phyloP scores from a whole-genome alignment of 495 filamentous ascomycete genomes.

The Neurospora tetrasperma region DNA sequence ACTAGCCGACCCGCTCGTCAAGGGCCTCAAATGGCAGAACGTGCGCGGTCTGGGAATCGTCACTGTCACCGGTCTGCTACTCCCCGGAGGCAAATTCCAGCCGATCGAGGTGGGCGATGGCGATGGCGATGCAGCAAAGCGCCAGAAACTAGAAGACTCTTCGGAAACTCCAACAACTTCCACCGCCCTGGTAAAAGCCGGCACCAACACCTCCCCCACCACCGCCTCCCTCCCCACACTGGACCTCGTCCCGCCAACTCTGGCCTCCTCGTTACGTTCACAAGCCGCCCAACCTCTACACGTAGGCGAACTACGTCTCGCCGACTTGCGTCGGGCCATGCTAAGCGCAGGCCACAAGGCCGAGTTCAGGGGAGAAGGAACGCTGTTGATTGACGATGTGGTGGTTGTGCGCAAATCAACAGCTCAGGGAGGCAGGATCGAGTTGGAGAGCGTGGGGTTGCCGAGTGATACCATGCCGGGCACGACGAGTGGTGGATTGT shows the following conservation, averaged over 20 bases:
- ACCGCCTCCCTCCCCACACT: slow-evolving; percentile 47
- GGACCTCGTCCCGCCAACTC: slow-evolving; percentile 64
- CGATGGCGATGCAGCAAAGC: slow-evolving; percentile 1
- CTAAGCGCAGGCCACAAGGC: slow-evolving; percentile 72
- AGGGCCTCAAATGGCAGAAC: slow-evolving; percentile 86
- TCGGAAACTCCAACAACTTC: not conserved
- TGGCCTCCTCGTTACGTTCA: slow-evolving; percentile 65
- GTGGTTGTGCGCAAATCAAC: slow-evolving; percentile 84
- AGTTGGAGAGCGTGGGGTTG: slow-evolving; percentile 69
- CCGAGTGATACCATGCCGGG: slow-evolving; percentile 8
- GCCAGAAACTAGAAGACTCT: slow-evolving; percentile 19
- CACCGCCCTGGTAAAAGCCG: not conserved
- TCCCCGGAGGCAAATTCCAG: slow-evolving; percentile 30
- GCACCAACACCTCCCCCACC: not conserved
- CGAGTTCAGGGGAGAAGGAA: slow-evolving; percentile 91
- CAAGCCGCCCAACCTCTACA: slow-evolving; percentile 74
- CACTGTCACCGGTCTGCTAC: slow-evolving; percentile 60
- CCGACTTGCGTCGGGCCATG: slow-evolving; percentile 79
- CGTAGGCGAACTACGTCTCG: slow-evolving; percentile 84
- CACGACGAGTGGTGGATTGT: not conserved
- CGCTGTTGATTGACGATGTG: slow-evolving; percentile 72
- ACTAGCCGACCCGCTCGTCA: slow-evolving; percentile 70
- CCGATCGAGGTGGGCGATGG: slow-evolving; percentile 42
- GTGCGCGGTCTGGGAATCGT: slow-evolving; percentile 83
- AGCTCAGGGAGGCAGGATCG: slow-evolving; percentile 59